A percentile compares a stretch with the other conserved stretches of the same genome.
Conservation (phyloP, 2,329 filamentous ascomycete genomes). For the Hirsutella minnesotensis region DNA sequence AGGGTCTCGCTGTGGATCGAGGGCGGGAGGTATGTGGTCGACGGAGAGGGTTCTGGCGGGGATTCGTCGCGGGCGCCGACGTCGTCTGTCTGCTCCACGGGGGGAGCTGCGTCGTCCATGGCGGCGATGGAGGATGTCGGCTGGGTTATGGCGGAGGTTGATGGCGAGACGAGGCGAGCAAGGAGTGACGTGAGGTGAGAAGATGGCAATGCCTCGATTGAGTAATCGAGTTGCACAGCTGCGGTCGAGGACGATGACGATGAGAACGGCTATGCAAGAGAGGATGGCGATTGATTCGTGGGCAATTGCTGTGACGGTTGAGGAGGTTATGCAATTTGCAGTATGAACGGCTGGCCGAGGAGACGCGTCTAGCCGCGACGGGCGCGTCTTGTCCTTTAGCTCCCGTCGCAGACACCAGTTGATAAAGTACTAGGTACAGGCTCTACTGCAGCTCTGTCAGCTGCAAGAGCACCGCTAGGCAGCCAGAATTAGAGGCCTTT, state of each 20-base stretch:
- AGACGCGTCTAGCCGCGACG: background rate
- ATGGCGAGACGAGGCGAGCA: background rate
- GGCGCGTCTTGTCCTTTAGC: background rate
- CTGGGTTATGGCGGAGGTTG: background rate
- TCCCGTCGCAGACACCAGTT: background rate
- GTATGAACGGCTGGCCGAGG: background rate
- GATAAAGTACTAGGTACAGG: background rate
- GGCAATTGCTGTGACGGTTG: background rate
- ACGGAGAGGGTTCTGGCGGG: slow-evolving; percentile 4
- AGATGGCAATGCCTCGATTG: no score
- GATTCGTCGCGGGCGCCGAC: slow-evolving; percentile 1
- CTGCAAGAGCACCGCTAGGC: no score
- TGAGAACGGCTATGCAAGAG: no score
- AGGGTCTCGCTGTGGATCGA: slow-evolving; percentile 49
- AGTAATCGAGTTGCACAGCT: no score
- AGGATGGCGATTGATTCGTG: no score
- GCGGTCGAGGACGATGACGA: no score
- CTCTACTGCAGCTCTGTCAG: no score
- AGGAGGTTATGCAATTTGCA: background rate
- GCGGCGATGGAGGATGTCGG: background rate
- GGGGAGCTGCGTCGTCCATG: slow-evolving; percentile 6
- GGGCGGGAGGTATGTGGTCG: slow-evolving; percentile 48
- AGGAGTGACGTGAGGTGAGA: no score
- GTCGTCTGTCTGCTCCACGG: background rate
- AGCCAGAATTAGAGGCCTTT: no score